Conservation (phyloP, 2,329 filamentous ascomycete species). For the Colletotrichum orchidophilum region DNA sequence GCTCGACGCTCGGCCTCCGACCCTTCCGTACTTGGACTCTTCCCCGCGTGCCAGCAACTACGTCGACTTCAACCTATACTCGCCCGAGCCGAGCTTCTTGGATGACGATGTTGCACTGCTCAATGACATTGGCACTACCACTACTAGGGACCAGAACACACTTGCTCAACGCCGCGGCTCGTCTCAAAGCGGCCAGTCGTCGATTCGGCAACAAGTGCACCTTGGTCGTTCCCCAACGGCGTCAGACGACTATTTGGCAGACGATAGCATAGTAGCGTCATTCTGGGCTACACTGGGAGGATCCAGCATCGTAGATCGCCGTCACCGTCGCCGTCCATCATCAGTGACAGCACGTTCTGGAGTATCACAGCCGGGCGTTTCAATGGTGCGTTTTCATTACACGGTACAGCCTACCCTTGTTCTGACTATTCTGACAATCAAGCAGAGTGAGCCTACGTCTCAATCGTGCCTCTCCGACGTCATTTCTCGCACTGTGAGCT, state of each 20-base stretch:
- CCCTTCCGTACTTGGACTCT: slow-evolving; percentile 53
- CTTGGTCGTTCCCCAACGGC: not conserved
- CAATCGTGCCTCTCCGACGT: not conserved
- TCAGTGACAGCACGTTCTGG: not conserved
- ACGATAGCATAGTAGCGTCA: not conserved
- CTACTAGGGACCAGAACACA: not conserved
- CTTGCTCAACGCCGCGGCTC: not conserved
- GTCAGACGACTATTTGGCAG: not conserved
- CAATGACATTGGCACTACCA: slow-evolving; percentile 34
- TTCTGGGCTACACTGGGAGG: not conserved
- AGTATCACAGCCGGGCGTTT: not conserved
- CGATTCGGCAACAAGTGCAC: not conserved
- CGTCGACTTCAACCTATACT: slow-evolving; percentile 66
- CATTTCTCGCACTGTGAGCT: not conserved
- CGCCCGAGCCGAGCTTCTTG: slow-evolving; percentile 56
- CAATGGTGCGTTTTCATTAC: not conserved
- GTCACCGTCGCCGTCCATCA: not conserved
- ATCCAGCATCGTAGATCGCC: not conserved
- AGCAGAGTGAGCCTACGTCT: slow-evolving; percentile 1
- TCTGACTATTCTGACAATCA: not conserved
- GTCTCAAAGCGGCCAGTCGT: not conserved
- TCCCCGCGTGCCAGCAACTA: slow-evolving; percentile 53
- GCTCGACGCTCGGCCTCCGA: slow-evolving; percentile 8
- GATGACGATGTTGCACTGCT: slow-evolving; percentile 57
- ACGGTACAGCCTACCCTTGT: not conserved